Evolutionary conservation across 202 grass and related monocot species (phyloP).

Genomic region (Schoenoplectus tabernaemontani): DNA sequence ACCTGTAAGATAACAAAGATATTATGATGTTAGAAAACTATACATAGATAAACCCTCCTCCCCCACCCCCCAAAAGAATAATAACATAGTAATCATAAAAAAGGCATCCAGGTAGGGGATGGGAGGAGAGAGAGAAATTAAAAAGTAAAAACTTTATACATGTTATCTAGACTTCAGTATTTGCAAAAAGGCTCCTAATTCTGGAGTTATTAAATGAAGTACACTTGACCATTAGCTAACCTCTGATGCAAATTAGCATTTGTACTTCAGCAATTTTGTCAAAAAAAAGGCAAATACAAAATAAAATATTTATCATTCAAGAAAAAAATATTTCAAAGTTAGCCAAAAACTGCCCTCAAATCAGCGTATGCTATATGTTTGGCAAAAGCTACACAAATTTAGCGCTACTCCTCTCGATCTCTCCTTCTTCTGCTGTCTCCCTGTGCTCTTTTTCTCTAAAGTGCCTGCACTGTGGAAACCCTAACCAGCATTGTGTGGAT

Average conservation of each 20-base stretch:
- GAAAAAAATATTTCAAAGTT: neutral
- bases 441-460: neutral
- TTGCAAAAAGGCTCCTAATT: neutral
- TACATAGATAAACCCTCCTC: neutral
- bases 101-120: neutral
- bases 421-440: neutral
- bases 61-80: neutral
- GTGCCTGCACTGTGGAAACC: neutral
- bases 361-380: neutral
- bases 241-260: neutral
- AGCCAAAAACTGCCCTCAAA: neutral
- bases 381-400: neutral
- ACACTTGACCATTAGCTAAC: neutral
- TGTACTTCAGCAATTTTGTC: neutral
- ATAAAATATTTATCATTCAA: neutral
- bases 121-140: neutral
- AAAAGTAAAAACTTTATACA: neutral
- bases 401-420: neutral
- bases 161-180: neutral
- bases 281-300: neutral
- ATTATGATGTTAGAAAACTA: neutral
- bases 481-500: neutral
- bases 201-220: neutral
- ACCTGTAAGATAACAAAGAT: constrained; percentile 27
- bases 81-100: neutral